Base-by-base conservation (phyloP, 768 basidiomycete genomes). In the Tulasnella sp. region DNA sequence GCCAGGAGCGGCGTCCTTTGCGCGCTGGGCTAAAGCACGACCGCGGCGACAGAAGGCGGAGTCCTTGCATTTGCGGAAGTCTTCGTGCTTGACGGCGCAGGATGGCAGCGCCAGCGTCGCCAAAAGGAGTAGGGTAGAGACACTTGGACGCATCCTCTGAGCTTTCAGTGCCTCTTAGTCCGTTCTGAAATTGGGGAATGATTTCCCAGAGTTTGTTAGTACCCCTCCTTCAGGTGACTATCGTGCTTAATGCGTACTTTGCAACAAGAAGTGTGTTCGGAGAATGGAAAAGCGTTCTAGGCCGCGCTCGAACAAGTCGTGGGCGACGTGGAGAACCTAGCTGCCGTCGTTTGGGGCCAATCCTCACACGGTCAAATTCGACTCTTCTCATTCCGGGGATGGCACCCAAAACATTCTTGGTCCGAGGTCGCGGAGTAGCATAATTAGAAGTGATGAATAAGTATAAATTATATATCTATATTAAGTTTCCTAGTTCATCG, bases 1-100 rank as follows among this genome's bases (percentile, higher is more conserved):
- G 17, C 44, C 36, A 14, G 82, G 79, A 36, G 80, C 80, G 8
- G 84, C 83, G 69, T 86, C 86, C 44, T 82, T 82, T 5, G 92
- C 90, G 63, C 93, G 87, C 9, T 85, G 82, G 72, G 94, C 86
- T 62, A 99, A 86, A 0, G 90, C 91, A 63, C 96, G 88, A 67
- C 95, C 94, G 62, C 90, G 81, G n/a, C 92, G 87, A 83, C 97
- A 98, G 81, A 99, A 98, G 22, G 92, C 95, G 0, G 94, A 87
- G 80, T 98, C 93, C n/a, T 85, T 84, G 78, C 97, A 98, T 72
- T 88, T 93, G 81, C 97, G 98, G 85, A 95, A 99, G 80, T 98
- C 94, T 73, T 90, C 85, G 22, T 84, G 82, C 82, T 83, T 84
- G 75, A 83, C 82, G 6, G 79, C 79, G 5, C 39, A 29, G 14